phyloP scores from a whole-genome alignment of 1,139 yeast genomes.

The Saccharomyces hybrid region DNA sequence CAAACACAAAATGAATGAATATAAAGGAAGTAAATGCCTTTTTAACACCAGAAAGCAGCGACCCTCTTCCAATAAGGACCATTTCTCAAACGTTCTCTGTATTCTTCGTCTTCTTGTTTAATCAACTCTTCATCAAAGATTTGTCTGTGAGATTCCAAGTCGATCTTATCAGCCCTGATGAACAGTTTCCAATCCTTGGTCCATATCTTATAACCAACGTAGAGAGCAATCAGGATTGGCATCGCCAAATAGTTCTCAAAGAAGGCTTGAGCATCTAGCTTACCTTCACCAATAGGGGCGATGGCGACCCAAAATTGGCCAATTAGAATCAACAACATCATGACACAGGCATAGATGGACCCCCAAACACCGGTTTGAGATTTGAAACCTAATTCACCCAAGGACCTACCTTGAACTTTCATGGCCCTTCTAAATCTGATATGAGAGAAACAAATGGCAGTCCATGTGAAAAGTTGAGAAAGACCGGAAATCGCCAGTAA shows the following conservation, averaged over 20 bases:
- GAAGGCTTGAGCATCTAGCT: constrained; percentile 41
- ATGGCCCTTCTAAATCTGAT: too few relatives aligned
- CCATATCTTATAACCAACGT: constrained; percentile 47
- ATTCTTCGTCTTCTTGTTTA: constrained; percentile 52
- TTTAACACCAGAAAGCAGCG: constrained; percentile 21
- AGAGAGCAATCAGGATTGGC: constrained; percentile 49
- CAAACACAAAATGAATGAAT: background rate
- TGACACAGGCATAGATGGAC: constrained; percentile 39
- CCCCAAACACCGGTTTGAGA: too few relatives aligned
- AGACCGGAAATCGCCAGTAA: too few relatives aligned
- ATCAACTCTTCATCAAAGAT: constrained; percentile 59
- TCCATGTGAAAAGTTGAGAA: too few relatives aligned
- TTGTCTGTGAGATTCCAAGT: constrained; percentile 62
- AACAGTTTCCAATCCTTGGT: constrained; percentile 44
- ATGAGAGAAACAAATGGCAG: too few relatives aligned
- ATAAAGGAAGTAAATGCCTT: background rate
- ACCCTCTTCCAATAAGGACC: constrained; percentile 16
- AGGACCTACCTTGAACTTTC: too few relatives aligned
- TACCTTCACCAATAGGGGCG: constrained; percentile 47
- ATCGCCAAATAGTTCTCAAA: constrained; percentile 53
- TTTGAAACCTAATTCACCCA: too few relatives aligned
- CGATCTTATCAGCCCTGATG: constrained; percentile 46
- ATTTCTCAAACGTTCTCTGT: constrained; percentile 25
- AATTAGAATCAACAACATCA: constrained; percentile 41
- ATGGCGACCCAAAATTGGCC: constrained; percentile 65